phyloP scores from a whole-genome alignment of 1,139 yeast species.

The Schizosaccharomyces versatilis region DNA sequence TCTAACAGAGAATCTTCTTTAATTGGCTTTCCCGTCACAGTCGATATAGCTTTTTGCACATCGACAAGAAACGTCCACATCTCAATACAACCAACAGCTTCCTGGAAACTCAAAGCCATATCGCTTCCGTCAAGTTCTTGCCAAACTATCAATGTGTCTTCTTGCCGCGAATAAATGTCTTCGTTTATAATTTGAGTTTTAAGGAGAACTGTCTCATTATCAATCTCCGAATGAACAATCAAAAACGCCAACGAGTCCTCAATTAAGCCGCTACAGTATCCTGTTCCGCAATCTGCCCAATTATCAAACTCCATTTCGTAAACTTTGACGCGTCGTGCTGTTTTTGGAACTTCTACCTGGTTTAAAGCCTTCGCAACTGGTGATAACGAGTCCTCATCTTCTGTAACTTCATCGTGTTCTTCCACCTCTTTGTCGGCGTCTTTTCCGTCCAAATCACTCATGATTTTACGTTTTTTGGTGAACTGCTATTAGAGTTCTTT shows the following conservation, averaged over 20 bases:
- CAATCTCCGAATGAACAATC: slow-evolving; percentile 49
- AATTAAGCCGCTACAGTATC: slow-evolving; percentile 59
- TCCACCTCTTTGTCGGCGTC: background rate
- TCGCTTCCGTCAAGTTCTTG: slow-evolving; percentile 60
- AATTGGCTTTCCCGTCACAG: background rate
- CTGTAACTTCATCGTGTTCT: background rate
- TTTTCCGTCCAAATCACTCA: background rate
- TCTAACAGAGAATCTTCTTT: slow-evolving; percentile 8
- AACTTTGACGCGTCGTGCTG: slow-evolving; percentile 68
- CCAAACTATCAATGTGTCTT: slow-evolving; percentile 88
- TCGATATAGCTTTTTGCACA: slow-evolving; percentile 7
- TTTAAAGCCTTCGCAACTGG: background rate
- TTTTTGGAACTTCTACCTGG: slow-evolving; percentile 18
- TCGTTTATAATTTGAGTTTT: slow-evolving; percentile 47
- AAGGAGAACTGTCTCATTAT: slow-evolving; percentile 37
- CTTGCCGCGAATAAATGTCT: slow-evolving; percentile 78
- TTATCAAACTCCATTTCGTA: slow-evolving; percentile 58
- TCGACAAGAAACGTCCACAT: slow-evolving; percentile 25
- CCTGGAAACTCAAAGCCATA: slow-evolving; percentile 80
- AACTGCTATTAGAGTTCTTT: no score
- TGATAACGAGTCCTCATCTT: no score
- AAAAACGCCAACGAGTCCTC: slow-evolving; percentile 32
- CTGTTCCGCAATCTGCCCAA: slow-evolving; percentile 90
- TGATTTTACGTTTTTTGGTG: no score
- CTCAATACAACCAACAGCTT: slow-evolving; percentile 68